These are phyloP conservation scores for Populus simonii DNA, from an alignment of 345 rosid species.

Conservation along the genomic window DNA sequence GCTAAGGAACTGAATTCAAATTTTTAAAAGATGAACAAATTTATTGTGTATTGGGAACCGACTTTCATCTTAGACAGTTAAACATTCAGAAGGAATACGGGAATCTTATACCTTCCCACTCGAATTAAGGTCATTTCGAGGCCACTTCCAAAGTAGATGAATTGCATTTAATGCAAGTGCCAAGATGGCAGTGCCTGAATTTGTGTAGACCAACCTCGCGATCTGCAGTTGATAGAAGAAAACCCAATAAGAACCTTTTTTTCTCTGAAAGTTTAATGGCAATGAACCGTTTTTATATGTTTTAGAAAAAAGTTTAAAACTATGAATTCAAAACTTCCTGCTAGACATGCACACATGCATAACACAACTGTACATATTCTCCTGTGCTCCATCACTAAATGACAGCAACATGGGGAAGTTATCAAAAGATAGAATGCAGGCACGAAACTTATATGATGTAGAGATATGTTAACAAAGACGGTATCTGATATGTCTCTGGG, in stretches of 20 bases:
- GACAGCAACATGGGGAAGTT: background rate
- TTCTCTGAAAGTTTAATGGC: background rate
- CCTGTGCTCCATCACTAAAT: background rate
- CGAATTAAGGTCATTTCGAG: constrained; percentile 19
- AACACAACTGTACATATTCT: background rate
- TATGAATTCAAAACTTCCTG: background rate
- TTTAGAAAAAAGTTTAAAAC: background rate
- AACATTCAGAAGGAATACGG: background rate
- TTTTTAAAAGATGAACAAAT: background rate
- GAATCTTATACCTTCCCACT: constrained; percentile 32
- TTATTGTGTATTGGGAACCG: background rate
- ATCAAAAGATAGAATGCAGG: background rate
- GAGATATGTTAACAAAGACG: background rate
- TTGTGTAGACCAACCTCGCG: constrained; percentile 36
- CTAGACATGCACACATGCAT: background rate
- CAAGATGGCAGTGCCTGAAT: constrained; percentile 39
- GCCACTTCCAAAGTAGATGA: constrained; percentile 45
- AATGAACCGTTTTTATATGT: background rate
- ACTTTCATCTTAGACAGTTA: background rate
- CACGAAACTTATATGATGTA: background rate
- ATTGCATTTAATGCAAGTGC: constrained; percentile 37
- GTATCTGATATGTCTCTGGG: background rate
- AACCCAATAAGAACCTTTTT: background rate
- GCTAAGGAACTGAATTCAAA: background rate
- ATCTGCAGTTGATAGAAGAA: constrained; percentile 25